Conservation (phyloP, 768 basidiomycete genomes). For the Tylopilus intermedius region DNA sequence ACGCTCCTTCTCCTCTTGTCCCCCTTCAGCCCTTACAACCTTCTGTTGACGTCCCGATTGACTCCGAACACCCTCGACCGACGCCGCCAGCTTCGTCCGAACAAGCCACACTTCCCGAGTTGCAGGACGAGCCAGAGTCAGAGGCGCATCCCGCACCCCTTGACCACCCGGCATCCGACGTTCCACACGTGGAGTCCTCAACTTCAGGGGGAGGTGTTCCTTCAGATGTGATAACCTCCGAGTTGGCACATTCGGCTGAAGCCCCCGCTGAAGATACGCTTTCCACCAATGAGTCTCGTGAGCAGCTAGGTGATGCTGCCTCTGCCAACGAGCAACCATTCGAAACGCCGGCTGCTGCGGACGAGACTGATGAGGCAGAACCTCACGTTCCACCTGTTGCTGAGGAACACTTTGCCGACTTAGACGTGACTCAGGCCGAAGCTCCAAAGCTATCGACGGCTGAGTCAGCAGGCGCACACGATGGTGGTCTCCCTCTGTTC, state of each 20-base stretch:
- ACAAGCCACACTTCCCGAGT: constrained; percentile 2
- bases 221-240: constrained; percentile 2
- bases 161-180: constrained; percentile 18
- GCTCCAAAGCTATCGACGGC: constrained; percentile 3
- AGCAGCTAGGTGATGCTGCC: constrained; percentile 8
- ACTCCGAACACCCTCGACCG: constrained; percentile 10
- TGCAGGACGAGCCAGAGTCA: constrained; percentile 5
- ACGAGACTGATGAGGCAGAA: constrained; percentile 3
- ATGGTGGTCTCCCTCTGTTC: neutral
- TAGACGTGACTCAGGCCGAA: constrained; percentile 13
- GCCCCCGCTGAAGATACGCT: constrained; percentile 1
- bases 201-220: constrained; percentile 8
- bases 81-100: constrained; percentile 4
- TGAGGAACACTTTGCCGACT: constrained; percentile 2
- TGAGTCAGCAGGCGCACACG: constrained; percentile 9
- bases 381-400: neutral
- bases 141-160: constrained; percentile 10
- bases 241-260: constrained; percentile 8
- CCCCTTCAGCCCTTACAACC: constrained; percentile 12
- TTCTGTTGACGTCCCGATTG: constrained; percentile 14
- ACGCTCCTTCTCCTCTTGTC: constrained; percentile 27
- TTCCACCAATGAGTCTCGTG: constrained; percentile 20
- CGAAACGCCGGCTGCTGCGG: constrained; percentile 5
- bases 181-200: constrained; percentile 13
- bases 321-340: constrained; percentile 3